These are phyloP conservation scores for Acanthamoeba sp. DNA, from an alignment of 208 protist genomes.

Conservation along the genomic window DNA sequence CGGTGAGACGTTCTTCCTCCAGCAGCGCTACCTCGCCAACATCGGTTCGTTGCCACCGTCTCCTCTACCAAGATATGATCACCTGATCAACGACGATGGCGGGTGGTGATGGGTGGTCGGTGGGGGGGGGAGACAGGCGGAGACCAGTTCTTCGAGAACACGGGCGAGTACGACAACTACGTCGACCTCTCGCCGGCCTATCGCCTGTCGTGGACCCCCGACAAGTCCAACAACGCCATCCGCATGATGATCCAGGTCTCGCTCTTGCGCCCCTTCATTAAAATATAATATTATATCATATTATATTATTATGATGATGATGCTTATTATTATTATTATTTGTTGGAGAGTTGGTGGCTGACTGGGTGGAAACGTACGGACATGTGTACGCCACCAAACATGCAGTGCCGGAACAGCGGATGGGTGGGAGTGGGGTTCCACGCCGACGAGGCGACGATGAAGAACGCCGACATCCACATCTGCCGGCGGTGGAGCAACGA, in stretches of 20 bases:
- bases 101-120: too few relatives aligned
- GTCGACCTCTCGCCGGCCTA: constrained; percentile 58
- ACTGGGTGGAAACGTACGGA: not conserved
- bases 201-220: constrained; percentile 49
- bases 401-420: constrained; percentile 39
- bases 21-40: constrained; percentile 29
- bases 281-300: too few relatives aligned
- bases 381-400: not conserved
- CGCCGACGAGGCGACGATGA: constrained; percentile 6
- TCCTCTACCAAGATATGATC: too few relatives aligned
- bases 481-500: constrained; percentile 2
- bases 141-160: constrained; percentile 27
- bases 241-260: constrained; percentile 49
- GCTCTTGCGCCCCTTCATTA: not conserved
- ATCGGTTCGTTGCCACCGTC: not conserved
- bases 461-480: constrained; percentile 68
- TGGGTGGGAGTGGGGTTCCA: constrained; percentile 61
- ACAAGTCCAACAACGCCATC: constrained; percentile 45
- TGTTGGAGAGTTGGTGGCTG: too few relatives aligned
- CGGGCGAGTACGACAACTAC: not conserved
- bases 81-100: too few relatives aligned
- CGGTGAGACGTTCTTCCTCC: constrained; percentile 44
- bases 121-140: too few relatives aligned
- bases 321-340: too few relatives aligned
- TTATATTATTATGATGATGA: too few relatives aligned